Base-by-base conservation (phyloP, 257 asterid genomes). In the Fraxinus quadrangulata region DNA sequence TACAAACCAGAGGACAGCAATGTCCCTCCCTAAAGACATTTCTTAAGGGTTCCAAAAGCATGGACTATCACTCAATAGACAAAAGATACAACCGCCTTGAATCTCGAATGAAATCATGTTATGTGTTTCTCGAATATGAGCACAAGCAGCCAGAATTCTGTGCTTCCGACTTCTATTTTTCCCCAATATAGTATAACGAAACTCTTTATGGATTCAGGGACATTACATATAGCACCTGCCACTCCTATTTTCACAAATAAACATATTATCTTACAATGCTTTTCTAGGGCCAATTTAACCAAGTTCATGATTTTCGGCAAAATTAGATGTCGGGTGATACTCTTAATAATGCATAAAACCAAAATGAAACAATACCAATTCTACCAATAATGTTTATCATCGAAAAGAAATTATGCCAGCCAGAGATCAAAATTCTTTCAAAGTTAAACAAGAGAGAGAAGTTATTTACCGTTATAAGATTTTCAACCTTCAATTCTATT, bases 401-500 rank as follows among this genome's bases (percentile, higher is more conserved):
- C 34, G 2, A 63, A 63, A 63, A 17, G 73, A 75, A 67, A 51
- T 31, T 33, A 79, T 36, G 66, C 42, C 14, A 72, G 45, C 23
- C 72, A n/a, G 69, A 26, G 49, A 24, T 40, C 75, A 72, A 70
- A 75, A 26, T 21, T 54, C 12, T 4, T 26, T 68, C 33, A 47
- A 79, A 49, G 17, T 24, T 74, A 65, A 75, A 17, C 37, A 34
- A 51, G 47, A 73, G 79, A 75, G 73, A 72, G 39, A 72, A 75
- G 68, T 77, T 17, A 51, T 37, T 86, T 92, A 96, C 99, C 98
- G 85, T 42, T 73, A 84, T 83, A 85, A 96, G 96, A 80, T 93
- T 96, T 73, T 87, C 95, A 78, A 93, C 97, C 87, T 89, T 90
- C 89, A 96, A 67, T 81, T 96, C 99, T 56, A 93, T 83, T 81